phyloP scores from a whole-genome alignment of 2,329 filamentous ascomycete genomes.

The Tolypocladium album region DNA sequence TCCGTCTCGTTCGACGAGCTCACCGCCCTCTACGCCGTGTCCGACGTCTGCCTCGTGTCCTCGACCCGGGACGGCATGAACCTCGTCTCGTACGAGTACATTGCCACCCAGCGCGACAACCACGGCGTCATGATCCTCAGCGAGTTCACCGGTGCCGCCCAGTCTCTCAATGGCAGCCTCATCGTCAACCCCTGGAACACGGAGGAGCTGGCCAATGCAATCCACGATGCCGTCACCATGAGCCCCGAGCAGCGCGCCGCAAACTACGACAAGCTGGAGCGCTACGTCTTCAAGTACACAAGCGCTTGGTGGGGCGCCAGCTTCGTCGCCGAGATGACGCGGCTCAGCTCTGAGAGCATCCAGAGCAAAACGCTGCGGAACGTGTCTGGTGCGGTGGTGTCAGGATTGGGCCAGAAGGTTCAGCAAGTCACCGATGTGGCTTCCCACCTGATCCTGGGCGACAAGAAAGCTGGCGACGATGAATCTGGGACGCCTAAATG shows the following conservation, averaged over 20 bases:
- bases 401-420: slow-evolving; percentile 15
- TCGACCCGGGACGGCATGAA: slow-evolving; percentile 99
- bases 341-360: slow-evolving; percentile 29
- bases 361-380: slow-evolving; percentile 30
- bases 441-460: slow-evolving; percentile 7
- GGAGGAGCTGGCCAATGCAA: slow-evolving; percentile 83
- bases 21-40: slow-evolving; percentile 83
- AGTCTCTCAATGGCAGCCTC: slow-evolving; percentile 84
- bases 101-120: slow-evolving; percentile 80
- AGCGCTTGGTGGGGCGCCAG: slow-evolving; percentile 94
- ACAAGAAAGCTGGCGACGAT: slow-evolving; percentile 1
- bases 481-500: slow-evolving; percentile 3
- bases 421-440: slow-evolving; percentile 10
- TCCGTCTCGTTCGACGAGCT: slow-evolving; percentile 92
- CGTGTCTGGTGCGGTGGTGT: slow-evolving; percentile 26
- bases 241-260: slow-evolving; percentile 73
- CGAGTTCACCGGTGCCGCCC: slow-evolving; percentile 91
- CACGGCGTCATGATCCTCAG: slow-evolving; percentile 93
- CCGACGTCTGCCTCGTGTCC: slow-evolving; percentile 84
- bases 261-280: slow-evolving; percentile 86
- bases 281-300: slow-evolving; percentile 96
- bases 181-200: slow-evolving; percentile 99
- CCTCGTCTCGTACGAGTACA: slow-evolving; percentile 95
- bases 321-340: slow-evolving; percentile 76
- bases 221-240: slow-evolving; percentile 97